Conservation (phyloP, 164 flowering plant species). For the Berberis vulgaris region DNA sequence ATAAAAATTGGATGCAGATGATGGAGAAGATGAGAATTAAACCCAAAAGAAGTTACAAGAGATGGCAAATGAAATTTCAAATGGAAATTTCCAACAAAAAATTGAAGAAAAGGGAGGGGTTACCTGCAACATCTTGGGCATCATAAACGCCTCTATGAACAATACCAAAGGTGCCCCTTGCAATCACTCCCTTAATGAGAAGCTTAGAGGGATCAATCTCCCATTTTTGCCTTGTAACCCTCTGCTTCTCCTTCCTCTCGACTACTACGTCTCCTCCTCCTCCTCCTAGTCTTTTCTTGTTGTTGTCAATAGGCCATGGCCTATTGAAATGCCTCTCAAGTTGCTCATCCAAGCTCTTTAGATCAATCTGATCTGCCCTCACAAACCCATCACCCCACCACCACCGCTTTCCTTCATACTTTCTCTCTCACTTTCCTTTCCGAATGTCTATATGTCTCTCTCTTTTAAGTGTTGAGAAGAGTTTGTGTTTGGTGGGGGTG, state of each 20-base stretch:
- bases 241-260: not conserved
- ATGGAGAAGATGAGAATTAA: too few relatives aligned
- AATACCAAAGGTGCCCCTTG: constrained; percentile 27
- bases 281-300: not conserved
- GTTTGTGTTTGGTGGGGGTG: too few relatives aligned
- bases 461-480: too few relatives aligned
- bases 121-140: constrained; percentile 21
- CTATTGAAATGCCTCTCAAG: constrained; percentile 68
- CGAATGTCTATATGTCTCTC: too few relatives aligned
- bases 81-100: too few relatives aligned
- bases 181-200: constrained; percentile 26
- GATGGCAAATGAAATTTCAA: not conserved
- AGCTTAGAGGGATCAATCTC: constrained; percentile 52
- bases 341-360: constrained; percentile 83
- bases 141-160: constrained; percentile 28
- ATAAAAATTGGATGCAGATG: too few relatives aligned
- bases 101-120: not conserved
- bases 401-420: constrained; percentile 49
- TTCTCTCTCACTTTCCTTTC: not conserved
- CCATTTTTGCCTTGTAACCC: constrained; percentile 31
- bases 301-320: constrained; percentile 55
- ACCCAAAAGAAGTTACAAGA: not conserved
- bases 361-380: constrained; percentile 92
- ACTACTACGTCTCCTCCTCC: too few relatives aligned
- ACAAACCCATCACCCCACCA: constrained; percentile 53